These are phyloP conservation scores for Xylaria sp. DNA, from an alignment of 2,329 filamentous ascomycete species.

Conservation along the genomic window DNA sequence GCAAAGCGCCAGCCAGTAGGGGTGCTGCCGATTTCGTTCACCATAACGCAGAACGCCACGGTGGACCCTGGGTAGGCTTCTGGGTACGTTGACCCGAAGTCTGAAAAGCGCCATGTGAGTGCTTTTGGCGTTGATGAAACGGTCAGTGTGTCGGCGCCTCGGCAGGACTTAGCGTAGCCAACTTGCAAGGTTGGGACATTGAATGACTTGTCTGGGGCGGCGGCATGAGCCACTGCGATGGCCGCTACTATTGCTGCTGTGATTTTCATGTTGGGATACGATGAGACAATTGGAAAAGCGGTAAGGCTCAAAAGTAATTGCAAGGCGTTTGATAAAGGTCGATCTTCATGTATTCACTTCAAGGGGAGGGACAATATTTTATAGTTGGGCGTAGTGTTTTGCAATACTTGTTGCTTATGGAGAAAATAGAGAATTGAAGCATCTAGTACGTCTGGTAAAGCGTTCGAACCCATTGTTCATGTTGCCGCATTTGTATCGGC, in stretches of 20 bases:
- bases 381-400: too few species aligned
- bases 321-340: too few species aligned
- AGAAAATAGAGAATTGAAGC: too few species aligned
- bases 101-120: constrained; percentile 10
- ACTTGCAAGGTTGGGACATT: background rate
- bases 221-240: background rate
- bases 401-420: too few species aligned
- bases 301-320: too few species aligned
- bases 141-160: constrained; percentile 4
- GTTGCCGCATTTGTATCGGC: too few species aligned
- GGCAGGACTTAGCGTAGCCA: constrained; percentile 2
- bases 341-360: too few species aligned
- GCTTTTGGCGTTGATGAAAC: constrained; percentile 6
- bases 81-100: constrained; percentile 1
- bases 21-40: background rate
- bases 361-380: too few species aligned
- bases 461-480: too few species aligned
- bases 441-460: too few species aligned
- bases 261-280: constrained; percentile 1
- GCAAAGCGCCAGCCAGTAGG: constrained; percentile 8
- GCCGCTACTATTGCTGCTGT: background rate
- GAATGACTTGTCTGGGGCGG: constrained; percentile 4
- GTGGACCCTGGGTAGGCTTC: background rate
- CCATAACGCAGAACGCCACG: constrained; percentile 4
- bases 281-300: too few species aligned